Conservation (phyloP, 345 rosid species). For the Xanthoceras sorbifolium region DNA sequence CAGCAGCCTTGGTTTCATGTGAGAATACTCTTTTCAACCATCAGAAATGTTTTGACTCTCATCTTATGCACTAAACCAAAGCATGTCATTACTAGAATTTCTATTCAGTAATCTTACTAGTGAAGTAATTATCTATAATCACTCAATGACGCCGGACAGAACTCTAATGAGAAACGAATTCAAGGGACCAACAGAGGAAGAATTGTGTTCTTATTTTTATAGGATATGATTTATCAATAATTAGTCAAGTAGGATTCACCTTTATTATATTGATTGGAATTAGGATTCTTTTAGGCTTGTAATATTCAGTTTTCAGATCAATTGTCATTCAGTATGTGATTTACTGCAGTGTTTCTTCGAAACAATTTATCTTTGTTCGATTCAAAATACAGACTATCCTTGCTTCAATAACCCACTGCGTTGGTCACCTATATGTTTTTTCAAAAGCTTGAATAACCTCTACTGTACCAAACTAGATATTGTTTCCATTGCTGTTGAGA, state of each 20-base stretch:
- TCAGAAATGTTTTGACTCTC: too few relatives aligned
- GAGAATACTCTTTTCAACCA: too few relatives aligned
- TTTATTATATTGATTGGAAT: background rate
- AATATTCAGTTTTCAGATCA: background rate
- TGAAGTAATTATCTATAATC: background rate
- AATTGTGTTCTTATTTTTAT: background rate
- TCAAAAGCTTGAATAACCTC: too few relatives aligned
- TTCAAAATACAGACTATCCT: background rate
- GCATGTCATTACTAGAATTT: too few relatives aligned
- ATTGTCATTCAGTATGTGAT: background rate
- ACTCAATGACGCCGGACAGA: background rate
- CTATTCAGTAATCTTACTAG: background rate
- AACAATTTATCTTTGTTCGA: background rate
- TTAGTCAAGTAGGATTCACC: background rate
- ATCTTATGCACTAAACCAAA: too few relatives aligned
- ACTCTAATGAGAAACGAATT: background rate
- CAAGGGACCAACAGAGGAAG: background rate
- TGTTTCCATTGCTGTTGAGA: background rate
- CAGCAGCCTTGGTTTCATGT: too few relatives aligned
- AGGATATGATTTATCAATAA: background rate
- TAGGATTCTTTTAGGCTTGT: background rate
- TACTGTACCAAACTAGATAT: too few relatives aligned
- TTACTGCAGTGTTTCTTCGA: background rate
- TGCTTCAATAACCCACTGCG: background rate
- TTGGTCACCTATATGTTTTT: background rate